Percentiles rank a stretch among this genome's conserved stretches.
Conservation (phyloP, 805 yeast species). For the Candida ficus region DNA sequence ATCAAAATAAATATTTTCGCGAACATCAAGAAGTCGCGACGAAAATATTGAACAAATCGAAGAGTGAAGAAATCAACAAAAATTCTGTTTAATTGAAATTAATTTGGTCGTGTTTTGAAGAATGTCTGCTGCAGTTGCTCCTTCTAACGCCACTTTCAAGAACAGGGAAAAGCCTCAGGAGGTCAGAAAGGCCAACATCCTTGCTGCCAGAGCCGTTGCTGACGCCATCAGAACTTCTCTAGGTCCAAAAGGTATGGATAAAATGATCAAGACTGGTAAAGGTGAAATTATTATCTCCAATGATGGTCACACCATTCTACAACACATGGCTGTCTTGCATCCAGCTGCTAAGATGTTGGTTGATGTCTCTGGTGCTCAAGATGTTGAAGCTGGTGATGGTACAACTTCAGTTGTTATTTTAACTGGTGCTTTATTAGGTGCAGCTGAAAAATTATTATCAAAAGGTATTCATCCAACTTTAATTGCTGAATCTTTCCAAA, state of each 20-base stretch:
- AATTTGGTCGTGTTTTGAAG: neutral
- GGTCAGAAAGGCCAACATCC: conserved; percentile 94
- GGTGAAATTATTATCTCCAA: conserved; percentile 95
- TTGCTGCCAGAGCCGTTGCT: conserved; percentile 98
- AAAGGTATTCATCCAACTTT: conserved; percentile 95
- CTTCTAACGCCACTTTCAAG: conserved; percentile 80
- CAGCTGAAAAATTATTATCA: conserved; percentile 84
- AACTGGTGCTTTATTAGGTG: conserved; percentile 90
- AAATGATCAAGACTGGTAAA: conserved; percentile 90
- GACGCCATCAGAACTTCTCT: conserved; percentile 90
- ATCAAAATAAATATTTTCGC: neutral
- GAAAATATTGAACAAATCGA: neutral
- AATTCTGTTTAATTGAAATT: neutral
- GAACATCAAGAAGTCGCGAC: neutral
- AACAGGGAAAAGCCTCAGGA: conserved; percentile 97
- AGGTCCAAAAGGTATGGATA: conserved; percentile 99
- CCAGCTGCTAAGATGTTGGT: conserved; percentile 99
- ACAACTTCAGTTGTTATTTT: conserved; percentile 96
- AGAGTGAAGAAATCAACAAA: neutral
- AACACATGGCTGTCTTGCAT: conserved; percentile 97
- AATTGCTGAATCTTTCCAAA: conserved; percentile 90
- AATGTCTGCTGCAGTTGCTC: conserved; percentile 30
- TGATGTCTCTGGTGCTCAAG: conserved; percentile 96
- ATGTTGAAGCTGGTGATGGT: conserved; percentile 99
- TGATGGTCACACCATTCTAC: conserved; percentile 95